phyloP scores from a whole-genome alignment of 2,329 filamentous ascomycete genomes.

The Penicillium rolfsii region DNA sequence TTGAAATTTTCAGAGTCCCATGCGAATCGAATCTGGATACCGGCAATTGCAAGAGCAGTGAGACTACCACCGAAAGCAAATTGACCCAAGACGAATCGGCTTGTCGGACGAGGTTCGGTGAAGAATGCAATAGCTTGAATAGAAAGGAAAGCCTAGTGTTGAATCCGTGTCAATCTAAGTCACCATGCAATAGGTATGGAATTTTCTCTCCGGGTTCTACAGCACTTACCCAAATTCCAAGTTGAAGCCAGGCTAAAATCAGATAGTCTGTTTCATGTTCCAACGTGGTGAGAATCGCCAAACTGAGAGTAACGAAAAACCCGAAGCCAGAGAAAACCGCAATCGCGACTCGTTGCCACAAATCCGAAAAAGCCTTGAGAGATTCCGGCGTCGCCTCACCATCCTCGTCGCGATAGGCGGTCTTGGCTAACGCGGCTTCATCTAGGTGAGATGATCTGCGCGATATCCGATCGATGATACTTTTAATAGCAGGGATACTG shows the following conservation, averaged over 20 bases:
- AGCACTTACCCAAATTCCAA: constrained; percentile 64
- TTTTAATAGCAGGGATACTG: constrained; percentile 33
- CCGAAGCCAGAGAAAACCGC: constrained; percentile 59
- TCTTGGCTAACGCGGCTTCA: constrained; percentile 30
- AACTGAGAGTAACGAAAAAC: constrained; percentile 58
- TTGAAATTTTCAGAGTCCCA: constrained; percentile 28
- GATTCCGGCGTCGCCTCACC: constrained; percentile 69
- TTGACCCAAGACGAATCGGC: constrained; percentile 37
- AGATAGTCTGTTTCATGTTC: constrained; percentile 40
- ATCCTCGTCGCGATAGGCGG: constrained; percentile 69
- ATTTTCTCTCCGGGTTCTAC: not conserved
- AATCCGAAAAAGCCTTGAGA: constrained; percentile 64
- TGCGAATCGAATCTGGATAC: constrained; percentile 36
- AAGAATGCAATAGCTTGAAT: constrained; percentile 41
- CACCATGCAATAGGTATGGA: too few species aligned
- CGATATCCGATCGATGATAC: constrained; percentile 25
- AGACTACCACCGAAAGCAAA: constrained; percentile 37
- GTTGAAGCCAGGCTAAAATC: constrained; percentile 63
- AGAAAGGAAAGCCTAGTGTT: constrained; percentile 36
- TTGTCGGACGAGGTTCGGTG: constrained; percentile 39
- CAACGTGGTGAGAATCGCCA: constrained; percentile 58
- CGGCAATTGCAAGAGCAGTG: constrained; percentile 28
- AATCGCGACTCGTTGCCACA: constrained; percentile 59
- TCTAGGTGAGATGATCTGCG: constrained; percentile 22
- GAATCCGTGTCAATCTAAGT: not conserved